A percentile compares a stretch with the other conserved stretches of the same genome.
phyloP scores from a whole-genome alignment of 1,139 yeast genomes.

The Sugiyamaella neomexicana region DNA sequence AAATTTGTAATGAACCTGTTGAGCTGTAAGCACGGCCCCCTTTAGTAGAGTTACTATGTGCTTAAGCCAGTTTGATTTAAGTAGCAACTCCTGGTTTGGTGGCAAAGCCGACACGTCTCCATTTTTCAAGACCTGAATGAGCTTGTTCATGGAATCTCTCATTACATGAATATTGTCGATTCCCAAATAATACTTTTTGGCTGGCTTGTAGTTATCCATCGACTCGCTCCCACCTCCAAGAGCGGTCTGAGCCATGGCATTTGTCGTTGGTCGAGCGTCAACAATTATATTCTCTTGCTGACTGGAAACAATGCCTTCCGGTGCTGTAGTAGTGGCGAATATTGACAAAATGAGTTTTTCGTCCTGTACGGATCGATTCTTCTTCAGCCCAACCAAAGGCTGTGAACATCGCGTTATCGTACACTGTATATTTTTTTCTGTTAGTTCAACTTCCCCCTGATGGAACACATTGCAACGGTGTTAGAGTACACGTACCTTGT shows the following conservation, averaged over 20 bases:
- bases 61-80: slow-evolving; percentile 78
- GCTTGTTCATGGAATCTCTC: slow-evolving; percentile 74
- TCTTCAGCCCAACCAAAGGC: slow-evolving; percentile 89
- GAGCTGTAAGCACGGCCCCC: slow-evolving; percentile 75
- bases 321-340: slow-evolving; percentile 45
- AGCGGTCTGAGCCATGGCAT: slow-evolving; percentile 96
- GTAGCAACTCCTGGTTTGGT: slow-evolving; percentile 48
- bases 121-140: slow-evolving; percentile 63
- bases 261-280: slow-evolving; percentile 89
- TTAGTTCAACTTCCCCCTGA: slow-evolving; percentile 6
- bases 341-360: slow-evolving; percentile 77
- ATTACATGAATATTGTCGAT: slow-evolving; percentile 95
- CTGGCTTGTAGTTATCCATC: slow-evolving; percentile 75
- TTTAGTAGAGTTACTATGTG: slow-evolving; percentile 67
- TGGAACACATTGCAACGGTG: no score
- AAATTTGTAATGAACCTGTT: slow-evolving; percentile 76
- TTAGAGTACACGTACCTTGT: slow-evolving; percentile 40
- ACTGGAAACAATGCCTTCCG: slow-evolving; percentile 29
- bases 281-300: slow-evolving; percentile 69
- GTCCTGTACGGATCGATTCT: slow-evolving; percentile 86
- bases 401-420: slow-evolving; percentile 89
- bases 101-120: slow-evolving; percentile 59
- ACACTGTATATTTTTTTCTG: slow-evolving; percentile 46
- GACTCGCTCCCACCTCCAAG: slow-evolving; percentile 96
- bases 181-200: slow-evolving; percentile 75